A percentile compares a stretch with the other conserved stretches of the same genome.
Evolutionary conservation across 2,329 filamentous ascomycete genomes (phyloP).

Genomic region (Cadophora luteo-olivacea): DNA sequence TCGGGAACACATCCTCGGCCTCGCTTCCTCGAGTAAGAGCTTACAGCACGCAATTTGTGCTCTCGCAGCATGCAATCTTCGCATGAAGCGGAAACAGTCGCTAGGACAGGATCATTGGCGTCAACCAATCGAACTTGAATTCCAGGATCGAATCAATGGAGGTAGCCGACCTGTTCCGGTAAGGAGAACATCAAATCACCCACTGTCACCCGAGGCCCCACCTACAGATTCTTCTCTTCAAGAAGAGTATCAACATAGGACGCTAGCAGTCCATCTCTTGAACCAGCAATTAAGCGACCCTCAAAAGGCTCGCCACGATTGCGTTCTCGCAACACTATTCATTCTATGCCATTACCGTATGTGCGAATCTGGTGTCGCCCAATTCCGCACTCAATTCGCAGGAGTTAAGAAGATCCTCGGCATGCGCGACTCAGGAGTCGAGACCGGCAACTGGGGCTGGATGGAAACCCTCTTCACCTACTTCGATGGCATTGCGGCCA

Average conservation of each 20-base stretch:
- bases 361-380: conserved; percentile 89
- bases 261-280: conserved; percentile 78
- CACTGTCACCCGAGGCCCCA: conserved; percentile 50
- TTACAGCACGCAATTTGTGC: conserved; percentile 94
- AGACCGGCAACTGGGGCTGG: conserved; percentile 77
- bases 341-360: conserved; percentile 92
- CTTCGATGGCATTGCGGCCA: conserved; percentile 91
- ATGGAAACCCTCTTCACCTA: conserved; percentile 93
- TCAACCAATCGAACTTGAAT: conserved; percentile 47
- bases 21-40: conserved; percentile 79
- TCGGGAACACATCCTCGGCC: conserved; percentile 78
- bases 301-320: conserved; percentile 78
- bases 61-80: conserved; percentile 84
- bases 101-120: conserved; percentile 59
- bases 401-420: conserved; percentile 90
- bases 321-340: conserved; percentile 84
- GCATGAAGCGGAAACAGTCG: conserved; percentile 78
- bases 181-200: conserved; percentile 37
- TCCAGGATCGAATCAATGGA: conserved; percentile 42
- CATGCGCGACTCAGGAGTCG: conserved; percentile 69
- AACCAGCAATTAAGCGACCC: conserved; percentile 85
- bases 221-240: conserved; percentile 65
- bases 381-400: conserved; percentile 92
- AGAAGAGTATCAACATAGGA: conserved; percentile 84
- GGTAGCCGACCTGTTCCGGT: conserved; percentile 31